phyloP scores from a whole-genome alignment of 1,139 yeast genomes.

The Meyerozyma elateridarum region DNA sequence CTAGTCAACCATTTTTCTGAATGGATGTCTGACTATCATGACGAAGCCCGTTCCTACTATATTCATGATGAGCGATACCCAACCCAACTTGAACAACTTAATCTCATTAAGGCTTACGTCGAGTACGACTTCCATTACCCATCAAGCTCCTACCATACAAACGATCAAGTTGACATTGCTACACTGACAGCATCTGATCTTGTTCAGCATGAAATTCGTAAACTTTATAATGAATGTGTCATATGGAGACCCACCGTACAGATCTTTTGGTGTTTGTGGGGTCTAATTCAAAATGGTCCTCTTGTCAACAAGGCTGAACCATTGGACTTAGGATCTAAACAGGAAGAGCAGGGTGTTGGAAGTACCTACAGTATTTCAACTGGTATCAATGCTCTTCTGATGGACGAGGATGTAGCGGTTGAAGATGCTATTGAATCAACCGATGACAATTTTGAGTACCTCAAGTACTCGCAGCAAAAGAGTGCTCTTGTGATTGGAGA shows the following conservation, averaged over 20 bases:
- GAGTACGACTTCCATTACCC: conserved; percentile 46
- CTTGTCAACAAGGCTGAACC: conserved; percentile 22
- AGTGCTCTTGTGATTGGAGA: conserved; percentile 73
- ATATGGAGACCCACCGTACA: conserved; percentile 82
- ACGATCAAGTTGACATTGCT: conserved; percentile 15
- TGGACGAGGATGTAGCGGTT: conserved; percentile 20
- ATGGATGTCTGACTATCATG: conserved; percentile 95
- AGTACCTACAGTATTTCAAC: conserved; percentile 39
- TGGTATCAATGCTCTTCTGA: conserved; percentile 24
- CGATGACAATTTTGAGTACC: conserved; percentile 77
- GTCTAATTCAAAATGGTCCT: conserved; percentile 69
- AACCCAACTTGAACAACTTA: conserved; percentile 57
- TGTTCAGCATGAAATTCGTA: conserved; percentile 50
- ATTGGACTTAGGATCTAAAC: conserved; percentile 13
- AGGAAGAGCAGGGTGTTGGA: conserved; percentile 29
- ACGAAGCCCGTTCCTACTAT: conserved; percentile 55
- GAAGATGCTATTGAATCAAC: conserved; percentile 36
- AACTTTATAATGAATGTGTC: conserved; percentile 58
- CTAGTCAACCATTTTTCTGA: conserved; percentile 86
- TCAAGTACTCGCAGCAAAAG: conserved; percentile 73
- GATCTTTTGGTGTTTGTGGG: conserved; percentile 89
- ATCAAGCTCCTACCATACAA: conserved; percentile 27
- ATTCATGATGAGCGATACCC: conserved; percentile 62
- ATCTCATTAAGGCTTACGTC: conserved; percentile 70
- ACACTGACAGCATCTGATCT: conserved; percentile 22